These are phyloP conservation scores for Tetradesmus lagerheimii DNA, from an alignment of 139 green algal genomes.

Conservation along the genomic window DNA sequence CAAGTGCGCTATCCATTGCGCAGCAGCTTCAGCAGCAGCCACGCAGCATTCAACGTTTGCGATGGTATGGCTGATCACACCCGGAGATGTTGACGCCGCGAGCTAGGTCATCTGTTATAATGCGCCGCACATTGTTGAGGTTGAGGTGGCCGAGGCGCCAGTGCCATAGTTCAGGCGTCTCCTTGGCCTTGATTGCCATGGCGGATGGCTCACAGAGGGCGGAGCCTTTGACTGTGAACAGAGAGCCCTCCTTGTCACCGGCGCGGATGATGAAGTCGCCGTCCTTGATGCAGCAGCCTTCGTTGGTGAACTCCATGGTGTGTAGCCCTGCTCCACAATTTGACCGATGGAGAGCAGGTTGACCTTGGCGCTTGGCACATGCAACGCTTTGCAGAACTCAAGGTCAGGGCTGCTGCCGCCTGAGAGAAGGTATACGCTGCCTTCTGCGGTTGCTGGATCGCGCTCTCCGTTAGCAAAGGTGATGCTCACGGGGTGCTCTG, in stretches of 20 bases:
- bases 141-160: not conserved
- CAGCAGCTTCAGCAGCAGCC: not conserved
- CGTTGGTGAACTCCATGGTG: too few relatives aligned
- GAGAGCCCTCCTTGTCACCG: too few relatives aligned
- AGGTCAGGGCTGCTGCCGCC: too few relatives aligned
- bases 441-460: too few relatives aligned
- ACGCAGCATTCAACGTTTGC: not conserved
- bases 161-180: not conserved
- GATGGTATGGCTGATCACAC: not conserved
- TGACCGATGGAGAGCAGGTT: not conserved
- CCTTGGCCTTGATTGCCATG: not conserved
- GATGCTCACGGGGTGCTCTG: too few relatives aligned
- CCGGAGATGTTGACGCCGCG: not conserved
- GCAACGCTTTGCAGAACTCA: not conserved
- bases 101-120: not conserved
- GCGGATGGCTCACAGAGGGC: too few relatives aligned
- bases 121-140: not conserved
- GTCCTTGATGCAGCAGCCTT: too few relatives aligned
- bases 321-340: not conserved
- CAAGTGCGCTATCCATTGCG: constrained; percentile 12
- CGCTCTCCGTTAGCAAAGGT: too few relatives aligned
- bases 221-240: too few relatives aligned
- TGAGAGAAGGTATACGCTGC: too few relatives aligned
- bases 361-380: not conserved
- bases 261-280: too few relatives aligned